phyloP scores from a whole-genome alignment of 768 basidiomycete species.

The Pluteus cervinus region DNA sequence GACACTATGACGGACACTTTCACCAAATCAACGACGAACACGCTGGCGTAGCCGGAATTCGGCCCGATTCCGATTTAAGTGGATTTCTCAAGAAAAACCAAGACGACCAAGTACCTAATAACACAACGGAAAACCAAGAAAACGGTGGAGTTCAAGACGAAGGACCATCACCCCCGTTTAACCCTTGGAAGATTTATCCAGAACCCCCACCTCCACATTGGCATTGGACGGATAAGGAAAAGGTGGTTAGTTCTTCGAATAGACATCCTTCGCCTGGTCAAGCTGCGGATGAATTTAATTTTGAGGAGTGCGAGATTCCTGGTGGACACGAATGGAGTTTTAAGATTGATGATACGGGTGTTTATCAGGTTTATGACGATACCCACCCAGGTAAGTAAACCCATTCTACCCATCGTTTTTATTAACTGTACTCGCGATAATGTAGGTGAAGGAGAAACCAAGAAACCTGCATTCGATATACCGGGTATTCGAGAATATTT shows the following conservation, averaged over 20 bases:
- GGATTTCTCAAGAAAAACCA: constrained; percentile 8
- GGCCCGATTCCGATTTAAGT: constrained; percentile 47
- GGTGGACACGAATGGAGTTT: constrained; percentile 57
- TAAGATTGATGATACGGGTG: constrained; percentile 80
- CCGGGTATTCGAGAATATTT: constrained; percentile 94
- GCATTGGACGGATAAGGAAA: constrained; percentile 68
- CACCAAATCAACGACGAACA: constrained; percentile 56
- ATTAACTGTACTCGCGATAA: not conserved
- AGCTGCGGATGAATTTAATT: constrained; percentile 64
- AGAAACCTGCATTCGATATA: constrained; percentile 65
- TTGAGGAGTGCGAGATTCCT: constrained; percentile 73
- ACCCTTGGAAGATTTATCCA: constrained; percentile 88
- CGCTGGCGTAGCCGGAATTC: constrained; percentile 61
- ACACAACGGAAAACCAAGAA: no score
- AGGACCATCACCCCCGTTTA: constrained; percentile 25
- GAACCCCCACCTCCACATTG: constrained; percentile 93
- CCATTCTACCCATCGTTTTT: not conserved
- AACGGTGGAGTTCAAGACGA: constrained; percentile 13
- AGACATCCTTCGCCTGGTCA: constrained; percentile 18
- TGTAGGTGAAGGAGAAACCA: constrained; percentile 23
- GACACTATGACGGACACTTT: constrained; percentile 82
- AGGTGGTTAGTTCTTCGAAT: constrained; percentile 39
- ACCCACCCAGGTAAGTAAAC: constrained; percentile 20
- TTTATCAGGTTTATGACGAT: constrained; percentile 76
- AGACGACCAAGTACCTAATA: constrained; percentile 9